Percentiles rank a stretch among this genome's conserved stretches.
Conservation (phyloP, 2,329 filamentous ascomycete genomes). For the Aspergillus ochraceoroseus region DNA sequence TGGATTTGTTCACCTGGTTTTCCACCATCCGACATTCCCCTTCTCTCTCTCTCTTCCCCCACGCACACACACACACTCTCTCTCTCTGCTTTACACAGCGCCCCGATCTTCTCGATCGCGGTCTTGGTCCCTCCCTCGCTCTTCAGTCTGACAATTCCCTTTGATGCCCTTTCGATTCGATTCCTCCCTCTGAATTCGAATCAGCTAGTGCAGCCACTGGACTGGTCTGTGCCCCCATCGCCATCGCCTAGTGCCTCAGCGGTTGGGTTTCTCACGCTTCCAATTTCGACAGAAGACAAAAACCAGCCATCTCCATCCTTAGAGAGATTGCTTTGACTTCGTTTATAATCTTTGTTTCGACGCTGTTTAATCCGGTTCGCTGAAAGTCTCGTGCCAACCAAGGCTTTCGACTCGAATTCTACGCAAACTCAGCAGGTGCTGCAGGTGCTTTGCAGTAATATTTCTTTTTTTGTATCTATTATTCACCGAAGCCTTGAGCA, state of each 20-base stretch:
- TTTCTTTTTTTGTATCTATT: slow-evolving; percentile 38
- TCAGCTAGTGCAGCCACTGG: slow-evolving; percentile 44
- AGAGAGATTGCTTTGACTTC: slow-evolving; percentile 22
- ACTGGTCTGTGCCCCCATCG: slow-evolving; percentile 42
- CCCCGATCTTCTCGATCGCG: slow-evolving; percentile 15
- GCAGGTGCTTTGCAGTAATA: slow-evolving; percentile 59
- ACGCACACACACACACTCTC: too few relatives aligned
- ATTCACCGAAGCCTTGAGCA: slow-evolving; percentile 22
- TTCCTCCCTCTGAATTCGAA: slow-evolving; percentile 25
- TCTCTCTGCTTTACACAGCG: too few relatives aligned
- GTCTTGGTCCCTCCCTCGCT: slow-evolving; percentile 11
- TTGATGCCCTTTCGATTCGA: slow-evolving; percentile 28
- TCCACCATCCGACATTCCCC: slow-evolving; percentile 14
- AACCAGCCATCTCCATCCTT: slow-evolving; percentile 15
- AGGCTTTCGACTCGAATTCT: slow-evolving; percentile 16
- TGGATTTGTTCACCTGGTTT: slow-evolving; percentile 18
- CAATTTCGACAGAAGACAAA: slow-evolving; percentile 11
- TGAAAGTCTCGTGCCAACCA: slow-evolving; percentile 8
- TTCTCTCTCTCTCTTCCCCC: too few relatives aligned
- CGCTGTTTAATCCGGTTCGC: slow-evolving; percentile 9
- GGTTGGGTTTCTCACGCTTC: slow-evolving; percentile 27
- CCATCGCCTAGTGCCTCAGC: slow-evolving; percentile 30
- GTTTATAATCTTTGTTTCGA: slow-evolving; percentile 17
- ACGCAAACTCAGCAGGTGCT: slow-evolving; percentile 66
- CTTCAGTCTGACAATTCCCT: slow-evolving; percentile 16